Percentiles rank a stretch among this genome's conserved stretches.
phyloP scores from a whole-genome alignment of 2,329 filamentous ascomycete species.

The Beauveria sp. region DNA sequence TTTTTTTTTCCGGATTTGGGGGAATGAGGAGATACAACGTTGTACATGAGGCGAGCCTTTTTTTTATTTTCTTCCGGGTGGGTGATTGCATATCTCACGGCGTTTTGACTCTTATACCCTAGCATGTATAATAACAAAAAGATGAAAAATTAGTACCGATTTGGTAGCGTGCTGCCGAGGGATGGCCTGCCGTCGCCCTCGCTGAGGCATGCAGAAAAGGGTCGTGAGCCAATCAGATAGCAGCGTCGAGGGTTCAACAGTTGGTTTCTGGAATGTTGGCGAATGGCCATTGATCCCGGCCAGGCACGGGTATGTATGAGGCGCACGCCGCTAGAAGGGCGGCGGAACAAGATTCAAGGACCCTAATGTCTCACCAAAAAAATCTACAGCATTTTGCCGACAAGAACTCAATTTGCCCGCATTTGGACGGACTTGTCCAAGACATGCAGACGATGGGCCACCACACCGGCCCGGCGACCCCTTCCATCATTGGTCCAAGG shows the following conservation, averaged over 20 bases:
- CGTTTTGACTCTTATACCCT: slow-evolving; percentile 5
- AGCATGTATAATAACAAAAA: background rate
- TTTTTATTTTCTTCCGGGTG: background rate
- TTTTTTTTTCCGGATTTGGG: background rate
- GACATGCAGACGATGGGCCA: too few relatives aligned
- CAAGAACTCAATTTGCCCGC: too few relatives aligned
- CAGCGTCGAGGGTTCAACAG: background rate
- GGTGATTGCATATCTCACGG: background rate
- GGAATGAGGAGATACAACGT: background rate
- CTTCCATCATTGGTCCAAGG: too few relatives aligned
- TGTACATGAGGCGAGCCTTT: background rate
- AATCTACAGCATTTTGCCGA: too few relatives aligned
- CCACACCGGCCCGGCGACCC: too few relatives aligned
- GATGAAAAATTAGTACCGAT: background rate
- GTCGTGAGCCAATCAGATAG: slow-evolving; percentile 5
- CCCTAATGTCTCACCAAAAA: too few relatives aligned
- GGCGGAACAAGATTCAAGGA: too few relatives aligned
- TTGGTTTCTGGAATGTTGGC: slow-evolving; percentile 7
- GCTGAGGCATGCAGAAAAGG: slow-evolving; percentile 6
- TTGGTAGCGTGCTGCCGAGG: background rate
- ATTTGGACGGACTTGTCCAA: too few relatives aligned
- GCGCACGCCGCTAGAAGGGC: too few relatives aligned
- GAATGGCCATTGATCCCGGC: background rate
- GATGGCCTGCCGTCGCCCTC: background rate
- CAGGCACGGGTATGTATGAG: background rate